Base-by-base conservation (phyloP, 495 filamentous ascomycete genomes). In the Penicillium diatomitis region DNA sequence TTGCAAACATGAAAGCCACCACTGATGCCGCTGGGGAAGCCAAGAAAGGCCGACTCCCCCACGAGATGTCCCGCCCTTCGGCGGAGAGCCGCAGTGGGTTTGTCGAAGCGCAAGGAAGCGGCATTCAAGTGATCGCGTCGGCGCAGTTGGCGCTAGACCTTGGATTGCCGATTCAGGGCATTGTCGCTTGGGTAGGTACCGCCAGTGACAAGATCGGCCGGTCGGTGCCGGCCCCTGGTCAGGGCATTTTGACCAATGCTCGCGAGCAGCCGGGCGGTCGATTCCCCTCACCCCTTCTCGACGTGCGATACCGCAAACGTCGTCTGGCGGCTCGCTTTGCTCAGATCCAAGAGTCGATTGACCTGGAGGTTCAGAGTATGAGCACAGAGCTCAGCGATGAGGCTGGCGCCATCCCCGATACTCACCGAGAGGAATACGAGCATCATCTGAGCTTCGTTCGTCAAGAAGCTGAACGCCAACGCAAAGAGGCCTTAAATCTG, bases 1-100 rank as follows among this genome's bases (percentile, higher is more conserved):
- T 98, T 62, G 92, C 92, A 75, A 98, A 98, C 72, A 98, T 98
- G 92, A 92, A 95, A 69, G 92, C 92, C 33, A 98, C 92, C 37
- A 95, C 87, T 75, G 97, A 96, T 56, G 88, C 90, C 27, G 84
- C 95, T 44, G 89, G 96, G 50, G 92, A 97, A 61, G 86, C 96
- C 58, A 88, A 86, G 5, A 90, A 96, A 56, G 92, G 92, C 34
- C 86, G 92, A 54, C 95, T 91, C 32, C 92, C 92, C 0, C 81
- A 82, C 62, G 92, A 98, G 72, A 98, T 98, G 92, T 98, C 92
- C 0, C 82, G 92, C 36, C 92, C 92, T 2, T 92, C 92, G 6
- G 96, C 92, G 6, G 97, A 94, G 5, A 96, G 92, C 6, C 79
- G 92, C 66, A 89, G 87, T 55, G 92, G 92, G 30, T 98, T 98